Percentiles rank a stretch among this genome's conserved stretches.
Conservation (phyloP, 345 rosid genomes). For the Bruguiera sexangula region DNA sequence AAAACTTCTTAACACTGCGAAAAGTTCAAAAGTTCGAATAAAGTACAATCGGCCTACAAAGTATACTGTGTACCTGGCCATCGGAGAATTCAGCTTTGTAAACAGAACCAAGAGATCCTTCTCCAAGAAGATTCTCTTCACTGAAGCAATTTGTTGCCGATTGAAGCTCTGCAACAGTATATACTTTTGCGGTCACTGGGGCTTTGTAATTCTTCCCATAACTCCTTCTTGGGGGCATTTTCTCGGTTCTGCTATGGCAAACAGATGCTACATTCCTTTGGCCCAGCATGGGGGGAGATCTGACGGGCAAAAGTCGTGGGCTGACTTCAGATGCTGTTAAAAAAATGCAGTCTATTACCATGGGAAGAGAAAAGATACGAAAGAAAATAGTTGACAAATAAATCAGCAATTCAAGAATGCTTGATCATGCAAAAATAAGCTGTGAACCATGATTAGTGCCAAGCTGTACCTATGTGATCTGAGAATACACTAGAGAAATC, state of each 20-base stretch:
- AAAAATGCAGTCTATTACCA: slow-evolving; percentile 26
- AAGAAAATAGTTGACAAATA: neutral
- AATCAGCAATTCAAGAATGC: neutral
- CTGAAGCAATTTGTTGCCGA: slow-evolving; percentile 70
- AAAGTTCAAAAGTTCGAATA: neutral
- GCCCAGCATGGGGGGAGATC: slow-evolving; percentile 38
- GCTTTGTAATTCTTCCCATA: slow-evolving; percentile 41
- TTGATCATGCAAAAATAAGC: neutral
- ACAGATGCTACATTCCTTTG: slow-evolving; percentile 31
- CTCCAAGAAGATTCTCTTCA: slow-evolving; percentile 66
- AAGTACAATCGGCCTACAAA: slow-evolving; percentile 2
- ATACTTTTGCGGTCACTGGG: slow-evolving; percentile 48
- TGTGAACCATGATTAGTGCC: neutral
- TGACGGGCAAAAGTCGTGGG: slow-evolving; percentile 41
- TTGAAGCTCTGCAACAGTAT: slow-evolving; percentile 66
- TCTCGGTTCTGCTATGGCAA: slow-evolving; percentile 34
- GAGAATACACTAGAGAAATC: too few relatives aligned
- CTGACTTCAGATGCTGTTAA: slow-evolving; percentile 41
- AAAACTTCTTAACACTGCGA: neutral
- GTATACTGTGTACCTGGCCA: slow-evolving; percentile 50
- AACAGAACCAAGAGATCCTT: slow-evolving; percentile 85
- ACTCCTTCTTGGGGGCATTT: slow-evolving; percentile 45
- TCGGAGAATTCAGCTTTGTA: slow-evolving; percentile 74
- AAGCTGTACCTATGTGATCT: neutral
- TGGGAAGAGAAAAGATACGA: slow-evolving; percentile 1